Evolutionary conservation across 176 grass and related monocot species (phyloP).

Genomic region (Olyra latifolia): DNA sequence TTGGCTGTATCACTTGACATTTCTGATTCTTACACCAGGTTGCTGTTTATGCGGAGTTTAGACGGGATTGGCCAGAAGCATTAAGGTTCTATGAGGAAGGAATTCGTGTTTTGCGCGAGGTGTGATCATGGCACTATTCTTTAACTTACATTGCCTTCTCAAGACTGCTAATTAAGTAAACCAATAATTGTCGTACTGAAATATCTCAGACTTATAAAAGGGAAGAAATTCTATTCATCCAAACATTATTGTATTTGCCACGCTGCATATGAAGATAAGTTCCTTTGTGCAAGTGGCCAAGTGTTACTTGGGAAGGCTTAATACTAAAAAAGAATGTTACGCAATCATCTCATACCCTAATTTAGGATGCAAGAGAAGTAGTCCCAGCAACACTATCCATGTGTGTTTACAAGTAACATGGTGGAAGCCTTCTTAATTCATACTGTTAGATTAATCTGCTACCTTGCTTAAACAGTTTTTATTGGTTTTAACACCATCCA

Average conservation of each 20-base stretch:
- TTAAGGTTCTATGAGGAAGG: constrained; percentile 96
- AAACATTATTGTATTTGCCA: neutral
- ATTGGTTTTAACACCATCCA: constrained; percentile 29
- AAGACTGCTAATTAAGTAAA: constrained; percentile 5
- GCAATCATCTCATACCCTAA: neutral
- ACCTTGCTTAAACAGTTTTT: constrained; percentile 30
- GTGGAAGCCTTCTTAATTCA: neutral
- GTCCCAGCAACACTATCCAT: neutral
- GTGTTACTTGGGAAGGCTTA: constrained; percentile 1
- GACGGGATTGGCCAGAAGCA: constrained; percentile 92
- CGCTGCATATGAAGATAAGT: neutral
- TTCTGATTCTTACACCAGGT: constrained; percentile 49
- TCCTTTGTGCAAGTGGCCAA: constrained; percentile 13
- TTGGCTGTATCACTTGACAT: constrained; percentile 6
- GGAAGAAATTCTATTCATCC: constrained; percentile 8
- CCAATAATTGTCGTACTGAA: constrained; percentile 13
- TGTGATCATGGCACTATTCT: constrained; percentile 41
- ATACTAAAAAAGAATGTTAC: neutral
- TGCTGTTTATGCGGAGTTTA: constrained; percentile 94
- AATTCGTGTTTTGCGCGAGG: constrained; percentile 82
- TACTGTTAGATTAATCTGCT: constrained; percentile 4
- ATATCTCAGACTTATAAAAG: constrained; percentile 18
- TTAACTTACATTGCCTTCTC: constrained; percentile 6
- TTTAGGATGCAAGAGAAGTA: neutral
- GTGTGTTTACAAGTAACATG: constrained; percentile 1